Percentiles rank a stretch among this genome's conserved stretches.
phyloP scores from a whole-genome alignment of 1,284 basidiomycete genomes.

The Xerocomus minutiporus region DNA sequence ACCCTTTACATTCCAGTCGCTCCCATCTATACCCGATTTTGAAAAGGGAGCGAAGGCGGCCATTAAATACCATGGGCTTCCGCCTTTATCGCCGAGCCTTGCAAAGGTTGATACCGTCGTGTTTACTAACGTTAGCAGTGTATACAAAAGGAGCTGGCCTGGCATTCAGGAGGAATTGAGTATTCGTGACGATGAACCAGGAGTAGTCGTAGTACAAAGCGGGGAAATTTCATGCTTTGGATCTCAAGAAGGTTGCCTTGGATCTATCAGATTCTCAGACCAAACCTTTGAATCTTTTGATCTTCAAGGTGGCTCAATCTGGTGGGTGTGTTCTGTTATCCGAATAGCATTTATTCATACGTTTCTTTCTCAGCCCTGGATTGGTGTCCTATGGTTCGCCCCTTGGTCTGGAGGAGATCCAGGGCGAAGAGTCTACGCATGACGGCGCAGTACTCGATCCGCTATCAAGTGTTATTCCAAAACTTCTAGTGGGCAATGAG shows the following conservation, averaged over 20 bases:
- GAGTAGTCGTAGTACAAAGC: slow-evolving; percentile 39
- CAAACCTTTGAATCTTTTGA: slow-evolving; percentile 21
- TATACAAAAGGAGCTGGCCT: slow-evolving; percentile 39
- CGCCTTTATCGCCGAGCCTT: slow-evolving; percentile 47
- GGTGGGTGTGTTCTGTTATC: slow-evolving; percentile 35
- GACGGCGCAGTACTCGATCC: slow-evolving; percentile 61
- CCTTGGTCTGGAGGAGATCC: slow-evolving; percentile 58
- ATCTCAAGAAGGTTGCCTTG: slow-evolving; percentile 15
- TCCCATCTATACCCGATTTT: slow-evolving; percentile 57
- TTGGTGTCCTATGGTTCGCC: slow-evolving; percentile 58
- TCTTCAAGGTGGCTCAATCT: slow-evolving; percentile 39
- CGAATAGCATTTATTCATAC: neutral
- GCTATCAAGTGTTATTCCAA: slow-evolving; percentile 39
- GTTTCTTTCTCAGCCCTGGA: slow-evolving; percentile 41
- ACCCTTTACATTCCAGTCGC: slow-evolving; percentile 42
- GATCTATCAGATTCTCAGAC: slow-evolving; percentile 4
- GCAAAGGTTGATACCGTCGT: slow-evolving; percentile 40
- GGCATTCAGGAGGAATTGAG: slow-evolving; percentile 23
- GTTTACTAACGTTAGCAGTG: slow-evolving; percentile 55
- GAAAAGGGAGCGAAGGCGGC: slow-evolving; percentile 50
- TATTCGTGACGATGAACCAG: slow-evolving; percentile 17
- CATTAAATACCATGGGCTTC: slow-evolving; percentile 62
- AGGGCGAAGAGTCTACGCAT: slow-evolving; percentile 59
- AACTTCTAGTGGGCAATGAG: slow-evolving; percentile 47
- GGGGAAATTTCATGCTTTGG: slow-evolving; percentile 45